These are phyloP conservation scores for Gnomoniopsis smithogilvyi DNA, from an alignment of 2,329 filamentous ascomycete genomes.

Conservation along the genomic window DNA sequence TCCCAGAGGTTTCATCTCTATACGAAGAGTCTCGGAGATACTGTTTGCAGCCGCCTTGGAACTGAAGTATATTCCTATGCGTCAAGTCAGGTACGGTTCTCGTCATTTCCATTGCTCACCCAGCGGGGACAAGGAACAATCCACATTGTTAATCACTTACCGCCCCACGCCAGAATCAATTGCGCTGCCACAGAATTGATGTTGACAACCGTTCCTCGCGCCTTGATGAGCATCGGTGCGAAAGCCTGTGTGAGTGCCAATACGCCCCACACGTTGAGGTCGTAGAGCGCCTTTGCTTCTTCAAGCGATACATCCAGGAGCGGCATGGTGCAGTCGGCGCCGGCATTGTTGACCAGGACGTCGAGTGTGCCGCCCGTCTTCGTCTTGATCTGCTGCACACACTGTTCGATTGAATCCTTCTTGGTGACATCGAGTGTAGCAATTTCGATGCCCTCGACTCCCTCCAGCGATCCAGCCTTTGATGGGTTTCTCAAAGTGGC, in stretches of 20 bases:
- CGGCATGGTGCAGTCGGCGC: conserved; percentile 30
- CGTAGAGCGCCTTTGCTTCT: conserved; percentile 33
- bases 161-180: conserved; percentile 18
- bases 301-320: conserved; percentile 33
- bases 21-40: conserved; percentile 17
- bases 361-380: conserved; percentile 32
- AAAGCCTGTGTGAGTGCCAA: conserved; percentile 36
- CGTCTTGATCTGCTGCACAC: conserved; percentile 19
- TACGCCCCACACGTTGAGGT: conserved; percentile 38
- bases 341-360: conserved; percentile 42
- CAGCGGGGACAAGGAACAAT: background rate
- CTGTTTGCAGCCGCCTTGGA: conserved; percentile 18
- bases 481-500: conserved; percentile 27
- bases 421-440: conserved; percentile 29
- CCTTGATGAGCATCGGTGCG: conserved; percentile 25
- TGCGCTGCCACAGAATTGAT: conserved; percentile 15
- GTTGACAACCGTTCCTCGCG: conserved; percentile 25
- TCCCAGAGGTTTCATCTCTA: conserved; percentile 20
- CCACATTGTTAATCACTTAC: conserved; percentile 1
- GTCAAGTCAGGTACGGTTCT: background rate
- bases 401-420: conserved; percentile 21
- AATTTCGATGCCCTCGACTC: conserved; percentile 20
- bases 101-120: no score
- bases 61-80: conserved; percentile 10
- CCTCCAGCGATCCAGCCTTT: conserved; percentile 18